Percentiles rank a stretch among this genome's conserved stretches.
Conservation (phyloP, 108 stramenopile species). For the Nitzschia sp. region DNA sequence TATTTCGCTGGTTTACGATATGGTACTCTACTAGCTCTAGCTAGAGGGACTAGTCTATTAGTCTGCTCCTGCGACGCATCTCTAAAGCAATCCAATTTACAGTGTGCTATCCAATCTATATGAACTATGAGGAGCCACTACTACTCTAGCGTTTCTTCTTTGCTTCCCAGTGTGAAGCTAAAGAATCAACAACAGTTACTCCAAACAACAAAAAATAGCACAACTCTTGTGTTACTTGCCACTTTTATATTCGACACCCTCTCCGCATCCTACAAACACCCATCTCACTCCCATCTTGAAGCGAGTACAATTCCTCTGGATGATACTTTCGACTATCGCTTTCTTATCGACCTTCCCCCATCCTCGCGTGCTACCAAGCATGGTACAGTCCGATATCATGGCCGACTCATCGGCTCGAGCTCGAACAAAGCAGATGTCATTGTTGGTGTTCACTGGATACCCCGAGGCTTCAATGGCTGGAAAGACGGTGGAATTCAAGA, state of each 20-base stretch:
- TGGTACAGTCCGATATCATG: constrained; percentile 35
- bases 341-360: neutral
- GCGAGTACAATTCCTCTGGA: constrained; percentile 21
- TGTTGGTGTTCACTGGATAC: constrained; percentile 14
- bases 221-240: too few species aligned
- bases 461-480: constrained; percentile 31
- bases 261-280: constrained; percentile 22
- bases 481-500: constrained; percentile 38
- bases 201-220: too few species aligned
- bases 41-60: too few species aligned
- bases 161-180: too few species aligned
- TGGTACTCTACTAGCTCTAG: too few species aligned
- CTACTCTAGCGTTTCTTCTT: too few species aligned
- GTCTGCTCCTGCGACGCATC: too few species aligned
- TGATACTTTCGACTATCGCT: constrained; percentile 18
- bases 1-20: too few species aligned
- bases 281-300: constrained; percentile 15
- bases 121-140: too few species aligned
- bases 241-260: constrained; percentile 14
- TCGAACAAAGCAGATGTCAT: constrained; percentile 44
- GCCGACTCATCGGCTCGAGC: constrained; percentile 43
- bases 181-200: too few species aligned
- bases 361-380: constrained; percentile 13
- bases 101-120: too few species aligned
- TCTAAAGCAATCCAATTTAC: too few species aligned